phyloP scores from a whole-genome alignment of 1,139 yeast genomes.

The Suzukiozyma palmioleophila region DNA sequence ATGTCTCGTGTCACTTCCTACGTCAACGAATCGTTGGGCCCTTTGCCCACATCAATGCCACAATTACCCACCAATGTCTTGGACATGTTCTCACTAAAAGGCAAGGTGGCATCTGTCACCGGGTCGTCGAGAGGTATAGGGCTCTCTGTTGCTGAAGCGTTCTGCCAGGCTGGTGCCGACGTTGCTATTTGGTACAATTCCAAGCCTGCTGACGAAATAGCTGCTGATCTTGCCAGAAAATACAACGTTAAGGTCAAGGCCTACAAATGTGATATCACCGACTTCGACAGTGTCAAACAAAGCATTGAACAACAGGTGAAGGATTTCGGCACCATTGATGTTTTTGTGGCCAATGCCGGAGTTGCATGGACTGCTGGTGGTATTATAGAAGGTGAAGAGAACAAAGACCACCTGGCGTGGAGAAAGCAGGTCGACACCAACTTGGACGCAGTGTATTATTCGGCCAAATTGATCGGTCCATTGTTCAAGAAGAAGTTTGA shows the following conservation, averaged over 20 bases:
- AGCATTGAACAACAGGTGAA: slow-evolving; percentile 54
- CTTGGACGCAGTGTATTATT: slow-evolving; percentile 71
- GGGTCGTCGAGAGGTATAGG: slow-evolving; percentile 91
- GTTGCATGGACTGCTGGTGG: slow-evolving; percentile 81
- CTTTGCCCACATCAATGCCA: slow-evolving; percentile 28
- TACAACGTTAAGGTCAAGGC: slow-evolving; percentile 69
- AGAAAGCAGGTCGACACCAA: slow-evolving; percentile 65
- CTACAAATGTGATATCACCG: slow-evolving; percentile 66
- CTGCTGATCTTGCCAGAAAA: slow-evolving; percentile 50
- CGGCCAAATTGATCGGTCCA: slow-evolving; percentile 66
- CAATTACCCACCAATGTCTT: slow-evolving; percentile 27
- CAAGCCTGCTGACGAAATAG: slow-evolving; percentile 56
- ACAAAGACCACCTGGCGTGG: slow-evolving; percentile 44
- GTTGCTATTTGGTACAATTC: slow-evolving; percentile 72
- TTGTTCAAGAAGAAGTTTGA: slow-evolving; percentile 59
- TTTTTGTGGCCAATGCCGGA: slow-evolving; percentile 90
- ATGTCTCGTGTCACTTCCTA: slow-evolving; percentile 9
- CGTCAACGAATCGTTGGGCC: slow-evolving; percentile 23
- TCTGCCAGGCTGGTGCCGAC: slow-evolving; percentile 88
- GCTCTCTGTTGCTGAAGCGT: slow-evolving; percentile 76
- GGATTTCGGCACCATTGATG: slow-evolving; percentile 76
- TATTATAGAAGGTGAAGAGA: slow-evolving; percentile 50
- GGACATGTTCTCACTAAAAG: slow-evolving; percentile 64
- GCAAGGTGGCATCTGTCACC: slow-evolving; percentile 83
- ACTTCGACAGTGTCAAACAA: slow-evolving; percentile 52